These are phyloP conservation scores for Pichia sp. DNA, from an alignment of 1,139 yeast species.

Conservation along the genomic window DNA sequence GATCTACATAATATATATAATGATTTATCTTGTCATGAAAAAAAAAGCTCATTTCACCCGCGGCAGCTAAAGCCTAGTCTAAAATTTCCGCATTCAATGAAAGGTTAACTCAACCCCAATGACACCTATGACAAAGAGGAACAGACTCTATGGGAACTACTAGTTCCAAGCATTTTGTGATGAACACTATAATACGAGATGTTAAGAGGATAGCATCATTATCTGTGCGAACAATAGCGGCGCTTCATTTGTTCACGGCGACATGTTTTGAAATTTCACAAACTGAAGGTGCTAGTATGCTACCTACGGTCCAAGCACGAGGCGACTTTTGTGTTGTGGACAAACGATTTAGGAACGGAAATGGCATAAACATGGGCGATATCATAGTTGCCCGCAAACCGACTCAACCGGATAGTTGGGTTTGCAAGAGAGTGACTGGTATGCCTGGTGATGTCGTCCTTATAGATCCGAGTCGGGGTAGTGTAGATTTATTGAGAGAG, in stretches of 20 bases:
- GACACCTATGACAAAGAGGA: no score
- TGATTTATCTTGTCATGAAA: neutral
- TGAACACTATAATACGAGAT: slow-evolving; percentile 11
- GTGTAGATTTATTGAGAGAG: slow-evolving; percentile 20
- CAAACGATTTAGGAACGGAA: slow-evolving; percentile 56
- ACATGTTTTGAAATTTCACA: slow-evolving; percentile 36
- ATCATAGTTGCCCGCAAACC: slow-evolving; percentile 87
- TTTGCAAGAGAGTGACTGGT: slow-evolving; percentile 89
- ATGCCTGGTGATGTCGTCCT: slow-evolving; percentile 89
- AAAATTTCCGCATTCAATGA: no score
- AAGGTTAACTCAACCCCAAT: neutral
- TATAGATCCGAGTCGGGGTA: slow-evolving; percentile 67
- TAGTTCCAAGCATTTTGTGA: neutral
- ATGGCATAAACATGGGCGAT: slow-evolving; percentile 71
- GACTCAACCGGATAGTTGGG: slow-evolving; percentile 78
- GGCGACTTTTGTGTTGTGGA: slow-evolving; percentile 80
- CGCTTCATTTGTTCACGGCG: slow-evolving; percentile 26
- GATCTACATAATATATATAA: neutral
- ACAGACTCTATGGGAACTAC: no score
- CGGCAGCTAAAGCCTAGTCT: neutral
- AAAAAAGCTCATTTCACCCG: neutral
- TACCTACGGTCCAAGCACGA: slow-evolving; percentile 74
- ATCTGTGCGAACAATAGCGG: slow-evolving; percentile 27
- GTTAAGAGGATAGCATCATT: slow-evolving; percentile 23
- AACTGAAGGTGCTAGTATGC: slow-evolving; percentile 92